These are phyloP conservation scores for Trametes punicea DNA, from an alignment of 768 basidiomycete genomes.

Conservation along the genomic window DNA sequence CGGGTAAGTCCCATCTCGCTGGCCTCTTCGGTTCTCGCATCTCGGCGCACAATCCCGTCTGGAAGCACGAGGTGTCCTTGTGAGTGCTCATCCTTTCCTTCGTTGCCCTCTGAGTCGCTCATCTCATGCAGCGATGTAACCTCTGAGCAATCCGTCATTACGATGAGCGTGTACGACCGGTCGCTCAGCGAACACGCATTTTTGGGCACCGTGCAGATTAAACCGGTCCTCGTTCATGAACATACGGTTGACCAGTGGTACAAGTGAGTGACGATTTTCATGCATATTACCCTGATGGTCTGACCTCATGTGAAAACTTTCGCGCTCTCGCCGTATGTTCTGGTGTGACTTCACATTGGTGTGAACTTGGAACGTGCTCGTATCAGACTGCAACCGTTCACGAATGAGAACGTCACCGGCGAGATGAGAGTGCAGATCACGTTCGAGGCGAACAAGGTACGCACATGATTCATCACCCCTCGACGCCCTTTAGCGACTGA, in stretches of 20 bases:
- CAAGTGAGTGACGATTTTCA: no score
- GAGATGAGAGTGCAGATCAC: constrained; percentile 95
- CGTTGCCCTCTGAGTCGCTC: background rate
- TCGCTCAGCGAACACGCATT: constrained; percentile 80
- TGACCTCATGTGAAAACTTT: background rate
- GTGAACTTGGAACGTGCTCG: constrained; percentile 19
- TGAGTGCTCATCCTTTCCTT: constrained; percentile 42
- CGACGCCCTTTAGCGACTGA: constrained; percentile 1
- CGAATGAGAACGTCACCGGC: constrained; percentile 81
- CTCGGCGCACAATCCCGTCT: constrained; percentile 86
- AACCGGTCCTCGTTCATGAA: constrained; percentile 87
- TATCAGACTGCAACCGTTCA: constrained; percentile 72
- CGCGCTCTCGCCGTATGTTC: background rate
- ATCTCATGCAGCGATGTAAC: constrained; percentile 78
- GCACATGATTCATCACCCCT: constrained; percentile 26
- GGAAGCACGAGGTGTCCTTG: constrained; percentile 99
- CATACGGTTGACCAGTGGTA: constrained; percentile 97
- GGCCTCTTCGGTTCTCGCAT: constrained; percentile 57
- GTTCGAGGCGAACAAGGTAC: constrained; percentile 86
- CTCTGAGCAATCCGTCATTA: constrained; percentile 77
- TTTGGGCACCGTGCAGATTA: constrained; percentile 88
- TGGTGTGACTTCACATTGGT: background rate
- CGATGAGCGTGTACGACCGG: constrained; percentile 90
- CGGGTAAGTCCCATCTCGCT: constrained; percentile 21
- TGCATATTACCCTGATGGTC: no score